Evolutionary conservation across 495 filamentous ascomycete species (phyloP).

Genomic region (Cercophora samala): DNA sequence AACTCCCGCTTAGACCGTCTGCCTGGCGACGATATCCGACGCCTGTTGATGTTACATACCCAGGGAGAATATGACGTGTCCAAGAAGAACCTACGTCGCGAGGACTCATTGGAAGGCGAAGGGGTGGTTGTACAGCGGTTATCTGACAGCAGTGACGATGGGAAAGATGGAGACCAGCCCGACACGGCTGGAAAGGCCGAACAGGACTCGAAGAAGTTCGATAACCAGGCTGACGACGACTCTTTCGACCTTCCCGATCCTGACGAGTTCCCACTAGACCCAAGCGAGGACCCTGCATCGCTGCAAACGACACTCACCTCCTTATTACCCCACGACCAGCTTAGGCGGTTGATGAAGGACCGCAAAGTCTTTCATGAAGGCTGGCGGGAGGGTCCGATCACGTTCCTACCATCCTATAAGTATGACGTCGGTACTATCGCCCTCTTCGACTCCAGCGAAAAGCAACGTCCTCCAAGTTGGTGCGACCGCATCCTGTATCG

Average conservation of each 20-base stretch:
- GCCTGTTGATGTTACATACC: conserved; percentile 77
- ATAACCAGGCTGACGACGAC: conserved; percentile 36
- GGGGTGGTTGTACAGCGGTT: conserved; percentile 38
- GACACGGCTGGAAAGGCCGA: conserved; percentile 10
- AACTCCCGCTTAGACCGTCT: conserved; percentile 91
- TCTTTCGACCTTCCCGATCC: conserved; percentile 47
- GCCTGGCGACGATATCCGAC: conserved; percentile 84
- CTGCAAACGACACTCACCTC: conserved; percentile 83
- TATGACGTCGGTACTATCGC: conserved; percentile 95
- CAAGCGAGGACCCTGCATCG: conserved; percentile 51
- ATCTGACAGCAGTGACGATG: conserved; percentile 38
- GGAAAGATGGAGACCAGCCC: conserved; percentile 24
- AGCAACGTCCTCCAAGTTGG: conserved; percentile 89
- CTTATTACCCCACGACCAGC: conserved; percentile 85
- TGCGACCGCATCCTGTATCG: conserved; percentile 95
- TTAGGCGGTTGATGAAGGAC: conserved; percentile 66
- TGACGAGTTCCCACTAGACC: conserved; percentile 53
- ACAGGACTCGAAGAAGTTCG: conserved; percentile 18
- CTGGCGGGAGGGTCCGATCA: conserved; percentile 85
- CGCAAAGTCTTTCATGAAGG: conserved; percentile 82
- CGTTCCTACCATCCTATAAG: conserved; percentile 90
- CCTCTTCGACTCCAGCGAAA: conserved; percentile 91
- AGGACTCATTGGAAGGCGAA: conserved; percentile 41
- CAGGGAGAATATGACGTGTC: conserved; percentile 66
- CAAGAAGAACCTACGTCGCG: conserved; percentile 34